Base-by-base conservation (phyloP, 371 early-diverging fungal genomes). In the Fennellomyces sp. region DNA sequence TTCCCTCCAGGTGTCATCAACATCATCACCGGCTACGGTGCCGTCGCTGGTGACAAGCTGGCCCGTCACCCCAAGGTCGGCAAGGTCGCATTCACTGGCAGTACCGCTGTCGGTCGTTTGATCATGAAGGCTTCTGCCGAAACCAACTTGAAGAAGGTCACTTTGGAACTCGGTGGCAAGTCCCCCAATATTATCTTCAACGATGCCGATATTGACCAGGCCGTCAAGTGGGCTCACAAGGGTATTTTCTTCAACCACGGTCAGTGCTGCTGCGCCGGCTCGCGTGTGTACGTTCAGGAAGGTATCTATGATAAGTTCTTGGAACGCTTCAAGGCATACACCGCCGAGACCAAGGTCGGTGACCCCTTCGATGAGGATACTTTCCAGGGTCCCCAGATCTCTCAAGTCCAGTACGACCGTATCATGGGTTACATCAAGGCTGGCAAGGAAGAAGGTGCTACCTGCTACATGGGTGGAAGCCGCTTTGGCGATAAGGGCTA, bases 121-220 rank as follows among this genome's bases (percentile, higher is more conserved):
- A 66, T 89, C 38, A 72, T 84, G 76, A 70, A 70, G 48, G 73
- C 80, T 21, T 70, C 83, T 52, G 66, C 93, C 8, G 86, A 81
- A 52, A 80, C 82, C 53, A 90, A 86, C 49, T 81, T 92, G 57
- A 93, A 93, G 78, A 87, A 84, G 63, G 75, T 90, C 8, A 88
- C 91, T 5, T 66, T 93, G 39, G 93, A 93, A 67, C 73, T 93
- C 4, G 93, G 94, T 39, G 94, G 92, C 56, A 93, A 93, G 58
- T 94, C 95, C 1, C 91, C 95, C 39, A 91, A 92, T 64, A 91
- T 96, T 53, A 91, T 95, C 30, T 95, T 96, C 74, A 91, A 89
- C 21, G 90, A 91, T 72, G 92, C 90, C 13, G 90, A 95, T 64
- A 52, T 95, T 25, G 91, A 91, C 36, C 81, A 83, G 61, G 92